Evolutionary conservation across 495 filamentous ascomycete genomes (phyloP).

Genomic region (Oidiodendron maius): DNA sequence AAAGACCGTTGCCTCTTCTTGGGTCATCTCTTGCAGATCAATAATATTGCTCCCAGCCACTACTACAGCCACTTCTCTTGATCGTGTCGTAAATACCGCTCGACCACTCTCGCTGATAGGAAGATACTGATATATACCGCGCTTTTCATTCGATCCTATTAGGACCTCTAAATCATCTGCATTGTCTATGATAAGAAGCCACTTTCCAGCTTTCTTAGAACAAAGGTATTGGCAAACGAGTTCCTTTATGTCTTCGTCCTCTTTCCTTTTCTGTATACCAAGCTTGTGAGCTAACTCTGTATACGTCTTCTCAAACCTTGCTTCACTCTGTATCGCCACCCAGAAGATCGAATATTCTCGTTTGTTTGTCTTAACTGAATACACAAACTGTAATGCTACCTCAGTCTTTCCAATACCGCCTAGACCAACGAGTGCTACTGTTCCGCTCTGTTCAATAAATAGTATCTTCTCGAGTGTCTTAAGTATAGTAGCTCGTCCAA

Average conservation of each 20-base stretch:
- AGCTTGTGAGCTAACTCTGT: constrained; percentile 20
- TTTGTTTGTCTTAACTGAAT: constrained; percentile 19
- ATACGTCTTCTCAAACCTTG: constrained; percentile 26
- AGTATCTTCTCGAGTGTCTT: constrained; percentile 7
- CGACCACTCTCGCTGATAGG: background rate
- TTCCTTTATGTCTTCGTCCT: constrained; percentile 18
- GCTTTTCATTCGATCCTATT: background rate
- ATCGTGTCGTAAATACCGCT: constrained; percentile 15
- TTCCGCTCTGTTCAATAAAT: constrained; percentile 5
- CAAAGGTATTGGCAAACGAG: constrained; percentile 12
- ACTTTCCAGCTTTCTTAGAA: constrained; percentile 14
- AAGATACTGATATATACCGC: background rate
- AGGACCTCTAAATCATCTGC: constrained; percentile 16
- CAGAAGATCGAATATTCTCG: constrained; percentile 27
- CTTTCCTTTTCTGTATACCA: constrained; percentile 9
- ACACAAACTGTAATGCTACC: constrained; percentile 31
- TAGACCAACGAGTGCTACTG: constrained; percentile 34
- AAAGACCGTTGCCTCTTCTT: constrained; percentile 16
- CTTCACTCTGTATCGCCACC: constrained; percentile 26
- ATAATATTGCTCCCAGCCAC: constrained; percentile 21
- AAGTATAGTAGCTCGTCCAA: constrained; percentile 5
- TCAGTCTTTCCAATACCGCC: constrained; percentile 48
- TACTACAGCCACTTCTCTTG: constrained; percentile 20
- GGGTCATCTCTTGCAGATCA: constrained; percentile 24
- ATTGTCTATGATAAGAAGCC: constrained; percentile 11